Conservation (phyloP, 2,329 filamentous ascomycete species). For the Pseudodiploospora longispora region DNA sequence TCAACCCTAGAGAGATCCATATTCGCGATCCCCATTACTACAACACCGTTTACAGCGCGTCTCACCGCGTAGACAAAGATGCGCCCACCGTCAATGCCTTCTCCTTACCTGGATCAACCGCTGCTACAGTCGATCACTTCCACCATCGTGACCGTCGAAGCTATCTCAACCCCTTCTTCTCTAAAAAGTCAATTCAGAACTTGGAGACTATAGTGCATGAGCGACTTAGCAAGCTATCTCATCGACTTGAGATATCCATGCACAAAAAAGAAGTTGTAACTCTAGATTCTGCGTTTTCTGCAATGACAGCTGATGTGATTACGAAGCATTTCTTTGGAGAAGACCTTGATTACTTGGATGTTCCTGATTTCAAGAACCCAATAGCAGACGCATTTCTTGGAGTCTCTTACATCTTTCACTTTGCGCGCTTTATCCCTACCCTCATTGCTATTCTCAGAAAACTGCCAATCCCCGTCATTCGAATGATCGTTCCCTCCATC, state of each 20-base stretch:
- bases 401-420: conserved; percentile 5
- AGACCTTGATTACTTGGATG: conserved; percentile 9
- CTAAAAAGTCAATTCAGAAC: conserved; percentile 10
- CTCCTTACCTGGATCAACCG: conserved; percentile 1
- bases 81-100: conserved; percentile 1
- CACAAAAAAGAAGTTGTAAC: not conserved
- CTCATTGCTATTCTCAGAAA: conserved; percentile 4
- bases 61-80: conserved; percentile 2
- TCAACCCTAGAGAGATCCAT: conserved; percentile 25
- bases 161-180: conserved; percentile 16
- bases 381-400: conserved; percentile 5
- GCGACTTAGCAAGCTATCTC: conserved; percentile 2
- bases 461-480: conserved; percentile 4
- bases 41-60: conserved; percentile 14
- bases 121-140: conserved; percentile 8
- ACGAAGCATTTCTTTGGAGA: conserved; percentile 11
- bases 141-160: conserved; percentile 7
- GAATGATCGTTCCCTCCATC: conserved; percentile 4
- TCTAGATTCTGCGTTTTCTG: conserved; percentile 12
- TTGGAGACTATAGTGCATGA: conserved; percentile 13
- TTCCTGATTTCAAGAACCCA: conserved; percentile 6
- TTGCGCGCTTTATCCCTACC: conserved; percentile 10
- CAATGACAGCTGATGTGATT: conserved; percentile 14
- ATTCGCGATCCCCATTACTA: conserved; percentile 17
- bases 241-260: conserved; percentile 1